Evolutionary conservation across 2,329 filamentous ascomycete genomes (phyloP), one percentile per base, ranked within the genome.

Genomic region (Thielaviopsis cerberus): DNA sequence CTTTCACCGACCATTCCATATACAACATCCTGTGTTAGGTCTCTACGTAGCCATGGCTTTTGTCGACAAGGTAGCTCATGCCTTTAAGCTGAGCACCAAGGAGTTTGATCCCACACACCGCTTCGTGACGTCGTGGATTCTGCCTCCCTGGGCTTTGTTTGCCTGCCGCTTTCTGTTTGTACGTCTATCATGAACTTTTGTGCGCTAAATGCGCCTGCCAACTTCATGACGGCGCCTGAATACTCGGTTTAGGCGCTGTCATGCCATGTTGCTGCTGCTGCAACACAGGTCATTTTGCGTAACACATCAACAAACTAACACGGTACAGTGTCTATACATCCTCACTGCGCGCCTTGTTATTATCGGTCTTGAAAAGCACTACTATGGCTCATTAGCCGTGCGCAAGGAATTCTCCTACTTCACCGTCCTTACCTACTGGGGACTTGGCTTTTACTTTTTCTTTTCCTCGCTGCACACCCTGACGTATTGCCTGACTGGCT

Each of bases 351-450:
- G 85, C 59, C 75, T 92, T 71, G 80, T 83, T 73, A 78, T 80
- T 66, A 80, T 89, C 66, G 81, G 74, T 61, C 86, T 78, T 75
- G 71, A 79, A 13, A 37, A 37, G 61, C 81, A 81, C 65, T 71
- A 74, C 1, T 63, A 66, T 11, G 72, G 71, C 61, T 72, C 76
- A 54, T 76, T 75, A 66, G 62, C 66, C 34, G 66, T 65, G 1
- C 71, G 73, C 56, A 69, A 73, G 52, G 77, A 76, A 52, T 92
- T 94, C 73, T 87, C 82, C 64, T 94, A 81, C 74, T 94, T 94
- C 73, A 94, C 88, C 26, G 75, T 82, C 65, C 73, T 92, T 60
- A 87, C 85, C 10, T 92, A 84, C 75, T 92, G 86, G 86, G 86
- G 86, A 1, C 71, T 91, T 37, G 82, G 79, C 24, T 91, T 90